Conservation (phyloP, 495 filamentous ascomycete species). For the Penicillium paradoxum region DNA sequence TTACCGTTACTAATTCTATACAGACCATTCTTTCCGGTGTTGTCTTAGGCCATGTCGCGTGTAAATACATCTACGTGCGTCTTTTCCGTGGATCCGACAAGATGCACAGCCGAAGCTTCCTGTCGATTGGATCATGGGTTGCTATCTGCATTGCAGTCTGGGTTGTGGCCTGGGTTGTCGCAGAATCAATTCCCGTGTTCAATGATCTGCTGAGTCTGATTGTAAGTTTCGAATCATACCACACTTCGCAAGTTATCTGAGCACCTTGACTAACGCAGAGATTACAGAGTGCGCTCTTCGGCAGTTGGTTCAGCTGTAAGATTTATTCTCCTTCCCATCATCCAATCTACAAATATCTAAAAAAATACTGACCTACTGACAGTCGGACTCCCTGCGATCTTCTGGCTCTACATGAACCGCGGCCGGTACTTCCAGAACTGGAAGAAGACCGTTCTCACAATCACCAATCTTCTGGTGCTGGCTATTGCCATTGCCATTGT, state of each 20-base stretch:
- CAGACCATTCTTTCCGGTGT: conserved; percentile 37
- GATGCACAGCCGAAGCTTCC: conserved; percentile 52
- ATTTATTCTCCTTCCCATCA: not conserved
- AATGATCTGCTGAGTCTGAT: conserved; percentile 56
- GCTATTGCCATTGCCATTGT: conserved; percentile 33
- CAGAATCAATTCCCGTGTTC: conserved; percentile 69
- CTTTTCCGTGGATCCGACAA: conserved; percentile 51
- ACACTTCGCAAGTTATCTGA: not conserved
- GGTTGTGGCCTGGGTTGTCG: conserved; percentile 63
- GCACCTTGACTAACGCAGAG: conserved; percentile 5
- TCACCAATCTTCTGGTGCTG: conserved; percentile 31
- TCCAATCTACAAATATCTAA: not conserved
- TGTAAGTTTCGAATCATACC: conserved; percentile 16
- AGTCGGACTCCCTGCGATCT: conserved; percentile 37
- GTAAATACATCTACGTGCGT: conserved; percentile 63
- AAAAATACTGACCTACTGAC: not conserved
- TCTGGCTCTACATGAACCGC: conserved; percentile 40
- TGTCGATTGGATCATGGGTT: conserved; percentile 50
- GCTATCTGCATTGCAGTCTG: conserved; percentile 52
- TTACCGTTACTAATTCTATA: not conserved
- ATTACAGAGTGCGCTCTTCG: conserved; percentile 33
- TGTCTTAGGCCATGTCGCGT: conserved; percentile 58
- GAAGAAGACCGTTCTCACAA: conserved; percentile 30
- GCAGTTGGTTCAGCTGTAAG: conserved; percentile 41
- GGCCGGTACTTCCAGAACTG: conserved; percentile 27